Conservation (phyloP, 768 basidiomycete species). For the Krasilnikovozyma curviuscula region DNA sequence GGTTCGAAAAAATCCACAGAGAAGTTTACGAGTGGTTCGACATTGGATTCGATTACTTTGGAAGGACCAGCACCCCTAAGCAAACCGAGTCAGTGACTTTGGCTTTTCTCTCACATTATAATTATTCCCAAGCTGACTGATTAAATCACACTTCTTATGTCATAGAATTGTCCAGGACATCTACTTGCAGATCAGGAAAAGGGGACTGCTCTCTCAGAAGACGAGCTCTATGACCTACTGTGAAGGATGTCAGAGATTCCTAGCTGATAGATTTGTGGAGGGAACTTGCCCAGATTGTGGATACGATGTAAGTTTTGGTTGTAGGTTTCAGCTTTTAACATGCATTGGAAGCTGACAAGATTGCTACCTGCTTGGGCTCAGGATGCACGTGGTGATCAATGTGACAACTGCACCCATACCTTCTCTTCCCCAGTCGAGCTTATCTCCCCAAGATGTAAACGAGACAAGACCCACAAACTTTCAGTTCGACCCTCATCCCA, state of each 20-base stretch:
- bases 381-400: conserved; percentile 97
- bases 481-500: conserved; percentile 61
- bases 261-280: conserved; percentile 94
- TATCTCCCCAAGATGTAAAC: conserved; percentile 80
- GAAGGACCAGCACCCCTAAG: conserved; percentile 70
- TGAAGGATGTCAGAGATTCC: conserved; percentile 66
- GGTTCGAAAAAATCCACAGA: conserved; percentile 69
- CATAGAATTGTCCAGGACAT: conserved; percentile 73
- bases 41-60: conserved; percentile 89
- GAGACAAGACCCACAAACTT: conserved; percentile 60
- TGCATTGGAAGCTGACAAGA: not conserved
- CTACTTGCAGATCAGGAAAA: conserved; percentile 61
- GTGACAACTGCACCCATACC: conserved; percentile 79
- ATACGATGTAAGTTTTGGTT: conserved; percentile 41
- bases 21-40: conserved; percentile 97
- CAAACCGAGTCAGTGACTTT: conserved; percentile 58
- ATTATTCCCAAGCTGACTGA: not conserved
- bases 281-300: conserved; percentile 91
- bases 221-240: conserved; percentile 87
- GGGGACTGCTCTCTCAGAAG: conserved; percentile 58
- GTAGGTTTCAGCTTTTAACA: not conserved
- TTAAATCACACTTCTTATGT: not conserved
- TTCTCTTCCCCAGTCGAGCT: conserved; percentile 75
- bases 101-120: not conserved
- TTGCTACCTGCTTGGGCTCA: conserved; percentile 23